Conservation (phyloP, 2,329 filamentous ascomycete genomes). For the Aspergillus intermedius region DNA sequence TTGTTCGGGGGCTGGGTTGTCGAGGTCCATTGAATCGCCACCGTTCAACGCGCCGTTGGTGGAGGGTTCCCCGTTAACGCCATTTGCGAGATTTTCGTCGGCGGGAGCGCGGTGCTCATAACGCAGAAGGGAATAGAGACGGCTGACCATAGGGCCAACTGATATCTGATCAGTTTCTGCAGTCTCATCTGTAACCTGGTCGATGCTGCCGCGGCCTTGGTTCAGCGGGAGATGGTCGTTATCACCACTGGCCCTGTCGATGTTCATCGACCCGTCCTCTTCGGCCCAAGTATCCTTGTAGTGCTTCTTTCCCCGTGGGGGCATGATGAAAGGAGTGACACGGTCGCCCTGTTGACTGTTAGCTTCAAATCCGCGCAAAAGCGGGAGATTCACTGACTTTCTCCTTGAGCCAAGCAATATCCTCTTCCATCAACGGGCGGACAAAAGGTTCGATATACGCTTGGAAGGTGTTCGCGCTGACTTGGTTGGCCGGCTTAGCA, state of each 20-base stretch:
- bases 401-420: slow-evolving; percentile 86
- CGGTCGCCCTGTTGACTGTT: slow-evolving; percentile 61
- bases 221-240: slow-evolving; percentile 68
- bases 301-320: slow-evolving; percentile 72
- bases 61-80: slow-evolving; percentile 45
- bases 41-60: slow-evolving; percentile 43
- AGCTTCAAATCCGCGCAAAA: background rate
- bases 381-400: slow-evolving; percentile 42
- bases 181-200: slow-evolving; percentile 79
- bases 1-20: slow-evolving; percentile 44
- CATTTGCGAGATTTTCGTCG: slow-evolving; percentile 52
- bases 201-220: slow-evolving; percentile 75
- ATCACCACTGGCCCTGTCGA: slow-evolving; percentile 59
- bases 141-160: slow-evolving; percentile 74
- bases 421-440: slow-evolving; percentile 81
- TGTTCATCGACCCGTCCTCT: slow-evolving; percentile 74
- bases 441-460: slow-evolving; percentile 90
- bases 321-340: slow-evolving; percentile 74
- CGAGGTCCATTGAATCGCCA: slow-evolving; percentile 43
- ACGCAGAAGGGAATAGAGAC: slow-evolving; percentile 72
- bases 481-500: slow-evolving; percentile 87
- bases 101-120: slow-evolving; percentile 56
- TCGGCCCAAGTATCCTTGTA: slow-evolving; percentile 92
- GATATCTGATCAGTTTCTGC: slow-evolving; percentile 85
- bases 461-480: slow-evolving; percentile 88